phyloP scores from a whole-genome alignment of 2,329 filamentous ascomycete genomes.

The Penicillium sclerotigenum region DNA sequence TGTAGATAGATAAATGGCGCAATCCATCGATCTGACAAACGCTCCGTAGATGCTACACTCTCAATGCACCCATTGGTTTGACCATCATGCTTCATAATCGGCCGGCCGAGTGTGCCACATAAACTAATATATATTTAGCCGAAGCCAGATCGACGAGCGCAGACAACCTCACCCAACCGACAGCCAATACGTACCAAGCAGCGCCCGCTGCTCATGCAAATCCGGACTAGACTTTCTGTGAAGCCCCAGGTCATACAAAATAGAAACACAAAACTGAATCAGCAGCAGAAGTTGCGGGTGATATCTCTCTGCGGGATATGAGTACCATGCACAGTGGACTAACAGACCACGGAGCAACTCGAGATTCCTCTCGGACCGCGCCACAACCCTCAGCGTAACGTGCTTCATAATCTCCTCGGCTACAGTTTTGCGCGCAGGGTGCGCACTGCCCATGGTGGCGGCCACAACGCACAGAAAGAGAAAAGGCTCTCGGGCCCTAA shows the following conservation, averaged over 20 bases:
- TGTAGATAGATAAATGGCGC: background rate
- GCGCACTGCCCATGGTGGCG: background rate
- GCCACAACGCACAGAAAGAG: background rate
- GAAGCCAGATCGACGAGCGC: background rate
- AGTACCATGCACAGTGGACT: background rate
- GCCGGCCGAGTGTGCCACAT: background rate
- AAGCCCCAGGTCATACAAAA: background rate
- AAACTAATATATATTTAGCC: background rate
- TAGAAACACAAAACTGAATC: background rate
- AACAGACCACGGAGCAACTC: background rate
- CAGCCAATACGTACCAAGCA: background rate
- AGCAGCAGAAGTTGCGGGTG: background rate
- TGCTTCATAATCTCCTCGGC: background rate
- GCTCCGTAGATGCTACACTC: background rate
- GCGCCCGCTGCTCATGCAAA: background rate
- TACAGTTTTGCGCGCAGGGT: background rate
- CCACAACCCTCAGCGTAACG: background rate
- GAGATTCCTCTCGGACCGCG: background rate
- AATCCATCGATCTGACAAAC: background rate
- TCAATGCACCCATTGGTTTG: background rate
- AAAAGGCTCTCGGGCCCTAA: background rate
- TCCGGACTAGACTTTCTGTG: background rate
- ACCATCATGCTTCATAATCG: background rate
- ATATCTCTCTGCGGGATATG: background rate
- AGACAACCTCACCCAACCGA: background rate